Evolutionary conservation across 2,329 filamentous ascomycete genomes (phyloP).

Genomic region (Botrytis medusae): DNA sequence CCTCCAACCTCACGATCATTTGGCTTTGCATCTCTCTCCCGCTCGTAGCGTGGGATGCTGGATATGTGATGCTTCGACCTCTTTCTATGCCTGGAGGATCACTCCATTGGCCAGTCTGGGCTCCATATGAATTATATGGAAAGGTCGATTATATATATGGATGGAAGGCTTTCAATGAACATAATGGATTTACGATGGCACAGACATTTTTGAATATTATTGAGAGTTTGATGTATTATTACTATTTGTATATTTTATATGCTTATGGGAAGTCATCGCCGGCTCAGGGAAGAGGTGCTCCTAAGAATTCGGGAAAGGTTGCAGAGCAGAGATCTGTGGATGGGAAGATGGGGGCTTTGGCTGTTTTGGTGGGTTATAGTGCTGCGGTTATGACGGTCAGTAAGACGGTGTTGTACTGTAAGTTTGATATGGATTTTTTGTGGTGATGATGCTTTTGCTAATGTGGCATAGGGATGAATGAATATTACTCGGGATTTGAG

Average conservation of each 20-base stretch:
- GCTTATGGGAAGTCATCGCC: constrained; percentile 41
- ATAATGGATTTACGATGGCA: constrained; percentile 64
- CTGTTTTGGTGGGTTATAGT: constrained; percentile 58
- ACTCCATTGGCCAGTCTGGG: constrained; percentile 62
- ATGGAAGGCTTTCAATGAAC: constrained; percentile 57
- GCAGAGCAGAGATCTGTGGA: constrained; percentile 51
- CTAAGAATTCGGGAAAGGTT: constrained; percentile 45
- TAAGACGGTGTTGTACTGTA: constrained; percentile 68
- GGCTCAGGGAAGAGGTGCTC: constrained; percentile 35
- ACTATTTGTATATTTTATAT: constrained; percentile 58
- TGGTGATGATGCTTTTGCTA: constrained; percentile 3
- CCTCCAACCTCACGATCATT: constrained; percentile 55
- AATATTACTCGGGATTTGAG: constrained; percentile 58
- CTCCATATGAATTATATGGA: constrained; percentile 65
- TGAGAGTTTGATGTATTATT: constrained; percentile 58
- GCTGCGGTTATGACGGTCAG: constrained; percentile 63
- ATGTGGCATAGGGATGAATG: constrained; percentile 52
- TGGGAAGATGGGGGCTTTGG: constrained; percentile 53
- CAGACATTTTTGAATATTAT: constrained; percentile 60
- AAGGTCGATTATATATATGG: constrained; percentile 67
- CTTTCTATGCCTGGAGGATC: constrained; percentile 65
- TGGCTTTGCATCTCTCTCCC: constrained; percentile 65
- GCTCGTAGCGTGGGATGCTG: constrained; percentile 70
- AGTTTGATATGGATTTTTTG: constrained; percentile 36
- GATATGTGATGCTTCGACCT: constrained; percentile 63